Conservation (phyloP, 345 rosid genomes). For the Citrus glauca region DNA sequence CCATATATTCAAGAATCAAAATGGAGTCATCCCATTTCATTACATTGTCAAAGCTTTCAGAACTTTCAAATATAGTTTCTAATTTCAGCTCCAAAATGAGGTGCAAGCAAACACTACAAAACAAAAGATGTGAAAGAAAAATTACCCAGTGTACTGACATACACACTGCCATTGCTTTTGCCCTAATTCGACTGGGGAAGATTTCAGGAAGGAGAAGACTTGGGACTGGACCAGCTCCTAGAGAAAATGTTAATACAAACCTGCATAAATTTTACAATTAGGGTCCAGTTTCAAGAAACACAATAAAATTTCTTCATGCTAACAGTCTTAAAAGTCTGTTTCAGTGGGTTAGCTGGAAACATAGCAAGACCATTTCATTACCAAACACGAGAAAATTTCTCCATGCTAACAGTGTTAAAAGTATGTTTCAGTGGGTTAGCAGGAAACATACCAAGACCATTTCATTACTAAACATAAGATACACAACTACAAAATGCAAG, state of each 20-base stretch:
- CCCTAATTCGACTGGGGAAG: conserved; percentile 84
- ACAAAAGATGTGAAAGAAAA: conserved; percentile 2
- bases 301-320: not conserved
- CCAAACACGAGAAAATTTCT: not conserved
- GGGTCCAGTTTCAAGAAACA: conserved; percentile 1
- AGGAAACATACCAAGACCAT: not conserved
- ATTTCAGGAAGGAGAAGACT: conserved; percentile 94
- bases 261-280: conserved; percentile 37
- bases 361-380: not conserved
- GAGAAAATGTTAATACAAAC: conserved; percentile 85
- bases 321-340: not conserved
- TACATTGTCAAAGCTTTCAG: not conserved
- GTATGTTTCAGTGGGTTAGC: not conserved
- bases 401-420: not conserved
- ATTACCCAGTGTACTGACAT: conserved; percentile 99
- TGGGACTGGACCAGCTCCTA: conserved; percentile 99
- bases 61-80: not conserved
- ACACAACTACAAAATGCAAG: not conserved
- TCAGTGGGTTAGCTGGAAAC: not conserved
- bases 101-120: not conserved
- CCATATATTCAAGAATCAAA: not conserved
- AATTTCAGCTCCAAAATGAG: not conserved
- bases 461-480: not conserved
- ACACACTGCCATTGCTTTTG: conserved; percentile 95
- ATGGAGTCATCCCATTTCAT: not conserved